A percentile compares a stretch with the other conserved stretches of the same genome.
These are phyloP conservation scores for Paecilomyces sp. DNA, from an alignment of 2,329 filamentous ascomycete genomes.

Conservation along the genomic window DNA sequence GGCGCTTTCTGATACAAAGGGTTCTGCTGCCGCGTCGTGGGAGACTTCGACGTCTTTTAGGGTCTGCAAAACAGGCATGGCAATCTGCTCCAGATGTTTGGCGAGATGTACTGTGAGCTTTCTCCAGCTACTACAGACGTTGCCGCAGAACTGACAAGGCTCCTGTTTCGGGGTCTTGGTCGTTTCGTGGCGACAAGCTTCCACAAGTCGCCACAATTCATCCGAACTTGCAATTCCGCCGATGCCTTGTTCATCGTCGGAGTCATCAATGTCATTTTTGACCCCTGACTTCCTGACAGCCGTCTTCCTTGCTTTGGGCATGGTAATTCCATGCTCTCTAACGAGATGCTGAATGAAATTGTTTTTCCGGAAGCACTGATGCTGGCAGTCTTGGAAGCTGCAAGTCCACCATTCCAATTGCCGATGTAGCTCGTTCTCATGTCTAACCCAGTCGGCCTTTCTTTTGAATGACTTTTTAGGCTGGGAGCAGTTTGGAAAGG, in stretches of 20 bases:
- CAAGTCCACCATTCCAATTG: slow-evolving; percentile 90
- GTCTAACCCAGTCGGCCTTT: slow-evolving; percentile 91
- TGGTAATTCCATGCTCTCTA: slow-evolving; percentile 78
- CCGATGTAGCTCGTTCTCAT: slow-evolving; percentile 86
- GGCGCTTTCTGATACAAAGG: not conserved
- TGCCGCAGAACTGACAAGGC: slow-evolving; percentile 80
- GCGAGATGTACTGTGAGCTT: slow-evolving; percentile 89
- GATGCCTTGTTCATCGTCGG: slow-evolving; percentile 16
- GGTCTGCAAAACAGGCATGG: slow-evolving; percentile 64
- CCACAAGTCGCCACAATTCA: slow-evolving; percentile 68
- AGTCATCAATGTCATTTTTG: slow-evolving; percentile 51
- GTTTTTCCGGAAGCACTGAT: slow-evolving; percentile 79
- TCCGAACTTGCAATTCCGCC: slow-evolving; percentile 36
- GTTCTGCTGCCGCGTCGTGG: slow-evolving; percentile 56
- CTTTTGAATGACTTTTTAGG: slow-evolving; percentile 92
- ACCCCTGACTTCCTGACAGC: slow-evolving; percentile 41
- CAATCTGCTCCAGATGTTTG: slow-evolving; percentile 90
- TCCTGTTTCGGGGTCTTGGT: slow-evolving; percentile 61
- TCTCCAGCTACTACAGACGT: slow-evolving; percentile 77
- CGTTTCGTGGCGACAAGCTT: slow-evolving; percentile 68
- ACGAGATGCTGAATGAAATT: slow-evolving; percentile 92
- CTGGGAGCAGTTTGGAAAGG: slow-evolving; percentile 73
- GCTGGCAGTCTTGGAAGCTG: slow-evolving; percentile 69
- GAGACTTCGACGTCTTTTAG: slow-evolving; percentile 36
- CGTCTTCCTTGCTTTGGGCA: slow-evolving; percentile 69